Evolutionary conservation across 1,284 basidiomycete species (phyloP), one percentile per base, ranked within the genome.

Genomic region (Moesziomyces parantarcticus): DNA sequence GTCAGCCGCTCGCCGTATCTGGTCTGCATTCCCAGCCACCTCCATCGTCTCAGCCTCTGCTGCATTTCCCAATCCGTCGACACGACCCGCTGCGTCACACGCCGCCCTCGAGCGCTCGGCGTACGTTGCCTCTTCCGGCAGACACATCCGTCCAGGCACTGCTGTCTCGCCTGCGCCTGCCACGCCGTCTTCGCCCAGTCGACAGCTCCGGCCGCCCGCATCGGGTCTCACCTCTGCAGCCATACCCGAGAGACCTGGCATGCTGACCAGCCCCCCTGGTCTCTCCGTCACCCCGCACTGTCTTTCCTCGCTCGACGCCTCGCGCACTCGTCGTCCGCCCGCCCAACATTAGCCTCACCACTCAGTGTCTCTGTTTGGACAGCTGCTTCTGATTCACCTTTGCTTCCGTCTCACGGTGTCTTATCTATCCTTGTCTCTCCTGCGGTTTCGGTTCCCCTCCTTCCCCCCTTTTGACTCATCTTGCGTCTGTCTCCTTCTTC

Each of bases 341-440:
- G 23, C 13, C 29, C 11, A 8, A 13, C 36, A 39, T 18, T 14
- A 39, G 36, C 18, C 36, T 1, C 29, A 32, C 29, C 32, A 21
- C n/a, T 34, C 50, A 45, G 44, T 41, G 51, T 50, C 49, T 68
- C 54, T 53, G 39, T 25, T 39, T 11, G 36, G 18, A 50, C 44
- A 23, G 26, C 32, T 59, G 40, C 51, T 58, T 60, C 57, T 64
- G 67, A 70, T 53, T 54, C 67, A 64, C 57, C 39, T 42, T 53
- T 43, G 47, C 50, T 54, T 41, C 41, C 57, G 58, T 61, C 58
- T 64, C 55, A 54, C 61, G 43, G 53, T 70, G 67, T 70, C 67
- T 70, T 70, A 65, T 65, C 61, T 70, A 65, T 56, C 58, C 49
- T 29, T 70, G 67, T 70, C 67, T 70, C 61, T 70, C 61, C 67